Base-by-base conservation (phyloP, 345 rosid species). In the Bretschneidera sinensis region DNA sequence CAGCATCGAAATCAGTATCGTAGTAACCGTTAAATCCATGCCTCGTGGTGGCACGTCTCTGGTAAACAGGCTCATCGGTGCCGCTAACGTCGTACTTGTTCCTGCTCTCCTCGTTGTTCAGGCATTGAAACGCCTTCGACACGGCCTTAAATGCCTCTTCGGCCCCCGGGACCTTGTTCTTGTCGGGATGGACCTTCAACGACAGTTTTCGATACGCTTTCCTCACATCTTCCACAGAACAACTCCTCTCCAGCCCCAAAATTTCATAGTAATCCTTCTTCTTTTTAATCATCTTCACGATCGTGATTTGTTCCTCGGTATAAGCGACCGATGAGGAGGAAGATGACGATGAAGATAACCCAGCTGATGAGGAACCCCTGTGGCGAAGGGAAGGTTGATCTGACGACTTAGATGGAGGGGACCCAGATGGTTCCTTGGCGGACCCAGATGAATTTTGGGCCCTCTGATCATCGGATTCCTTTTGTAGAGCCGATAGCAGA, bases 151-250 rank as follows among this genome's bases (percentile, higher is more conserved):
- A 94, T 2, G 92, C 88, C 60, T 94, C 99, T 61, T 94, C 99
- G 11, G 99, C 85, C 0, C 97, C 98, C 0, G 97, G 98, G 48
- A 97, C 96, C 39, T 74, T 84, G 62, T 89, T 92, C 86, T 92
- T 92, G 54, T 92, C 98, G 0, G 98, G 98, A 65, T 92, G 98
- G 34, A 92, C 98, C 67, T 89, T 89, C 75, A 89, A 70, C 0
- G 98, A 89, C 47, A 92, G 78, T 69, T 92, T 92, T 50, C 97
- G 70, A 21, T 92, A 92, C 0, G 96, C 90, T 71, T 89, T 92
- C 25, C 91, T 73, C 6, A 89, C 72, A 78, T 94, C 99, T 47
- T 94, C 97, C 9, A 84, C 86, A 5, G 92, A 61, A 64, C 92
- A 85, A 35, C 60, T 56, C 71, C 65, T 81, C 60, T 88, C 92